Conservation (phyloP, 1,284 basidiomycete genomes). For the Laetiporus sulphureus region DNA sequence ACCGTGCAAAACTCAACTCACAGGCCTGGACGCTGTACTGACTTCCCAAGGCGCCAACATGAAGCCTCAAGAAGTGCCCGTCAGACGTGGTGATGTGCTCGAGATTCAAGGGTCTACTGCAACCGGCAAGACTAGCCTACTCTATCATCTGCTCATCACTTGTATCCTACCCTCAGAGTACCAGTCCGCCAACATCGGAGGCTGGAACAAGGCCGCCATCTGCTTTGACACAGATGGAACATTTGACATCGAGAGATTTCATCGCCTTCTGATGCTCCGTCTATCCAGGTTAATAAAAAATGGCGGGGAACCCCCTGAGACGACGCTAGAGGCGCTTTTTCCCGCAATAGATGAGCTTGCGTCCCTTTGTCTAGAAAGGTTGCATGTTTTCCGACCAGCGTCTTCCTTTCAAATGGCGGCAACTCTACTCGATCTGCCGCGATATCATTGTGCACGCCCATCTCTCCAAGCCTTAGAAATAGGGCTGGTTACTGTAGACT, state of each 20-base stretch:
- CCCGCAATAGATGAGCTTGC: constrained; percentile 22
- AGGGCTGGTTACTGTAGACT: constrained; percentile 64
- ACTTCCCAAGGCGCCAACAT: no score
- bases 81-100: constrained; percentile 53
- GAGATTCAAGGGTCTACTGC: constrained; percentile 70
- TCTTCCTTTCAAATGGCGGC: constrained; percentile 63
- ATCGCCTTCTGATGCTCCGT: constrained; percentile 39
- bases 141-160: constrained; percentile 57
- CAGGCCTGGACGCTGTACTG: no score
- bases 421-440: constrained; percentile 53
- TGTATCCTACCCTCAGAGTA: constrained; percentile 46
- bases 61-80: constrained; percentile 21
- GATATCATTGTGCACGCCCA: constrained; percentile 40
- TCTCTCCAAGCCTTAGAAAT: constrained; percentile 44
- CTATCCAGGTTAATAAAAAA: constrained; percentile 18
- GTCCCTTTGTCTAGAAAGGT: constrained; percentile 37
- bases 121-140: constrained; percentile 69
- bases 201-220: constrained; percentile 57
- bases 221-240: constrained; percentile 63
- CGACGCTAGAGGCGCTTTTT: background rate
- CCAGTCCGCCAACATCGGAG: constrained; percentile 32
- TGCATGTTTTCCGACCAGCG: constrained; percentile 62
- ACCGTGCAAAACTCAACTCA: no score
- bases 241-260: constrained; percentile 52
- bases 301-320: background rate